Base-by-base conservation (phyloP, 2,329 filamentous ascomycete genomes). In the Alternaria gansuensis region DNA sequence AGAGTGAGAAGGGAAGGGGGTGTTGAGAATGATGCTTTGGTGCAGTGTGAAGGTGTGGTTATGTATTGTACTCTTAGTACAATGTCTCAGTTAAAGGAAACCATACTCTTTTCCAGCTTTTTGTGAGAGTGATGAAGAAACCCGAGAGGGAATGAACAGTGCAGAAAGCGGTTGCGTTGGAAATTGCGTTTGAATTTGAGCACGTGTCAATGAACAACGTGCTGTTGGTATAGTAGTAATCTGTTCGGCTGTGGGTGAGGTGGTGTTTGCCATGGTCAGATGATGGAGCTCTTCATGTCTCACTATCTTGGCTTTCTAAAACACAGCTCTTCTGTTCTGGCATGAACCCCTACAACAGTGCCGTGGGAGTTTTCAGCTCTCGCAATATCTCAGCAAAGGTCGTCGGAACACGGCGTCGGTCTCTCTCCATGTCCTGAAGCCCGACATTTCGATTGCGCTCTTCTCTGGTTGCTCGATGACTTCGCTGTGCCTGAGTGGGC, bases 381-480 rank as follows among this genome's bases (percentile, higher is more conserved):
- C 55, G 50, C 10, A 58, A 11, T 28, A 59, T 59, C 8, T 50
- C 51, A 13, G 54, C 29, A 31, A 58, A 58, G 0, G 43, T 58
- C n/a, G 50, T 58, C 24, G 50, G 10, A 41, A 48, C 33, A 4
- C 3, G 28, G 21, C 40, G 34, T 41, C 26, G 36, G 13, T 37
- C 2, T 5, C 14, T 1, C 3, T n/a, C 33, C 28, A 52, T 13
- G 6, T 54, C 26, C 8, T 31, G 7, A 5, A 2, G 7, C 13
- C 13, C 24, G 4, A 8, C 13, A 0, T 5, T 26, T n/a, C n/a
- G 28, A 7, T 34, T 14, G 9, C 11, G 17, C 10, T 46, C 28
- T 23, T 48, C 29, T n/a, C 8, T 2, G 4, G 21, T 7, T 11
- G 2, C 34, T 29, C 5, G 2, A 13, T 11, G 10, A 4, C 21